Evolutionary conservation across 257 asterid species (phyloP), one percentile per base, ranked within the genome.

Genomic region (Rehmannia glutinosa): DNA sequence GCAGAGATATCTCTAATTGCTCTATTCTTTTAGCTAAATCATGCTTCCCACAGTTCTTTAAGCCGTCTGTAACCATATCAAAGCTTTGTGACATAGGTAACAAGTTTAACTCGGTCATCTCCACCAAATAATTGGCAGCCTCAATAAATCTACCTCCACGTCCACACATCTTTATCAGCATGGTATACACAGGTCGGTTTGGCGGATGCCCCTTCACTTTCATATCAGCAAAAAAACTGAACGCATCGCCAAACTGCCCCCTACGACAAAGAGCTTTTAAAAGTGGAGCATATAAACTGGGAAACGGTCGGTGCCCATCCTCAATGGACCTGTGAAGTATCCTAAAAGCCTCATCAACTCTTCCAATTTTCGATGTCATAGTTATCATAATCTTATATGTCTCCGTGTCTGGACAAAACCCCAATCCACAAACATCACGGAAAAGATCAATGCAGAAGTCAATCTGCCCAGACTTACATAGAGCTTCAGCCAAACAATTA

Each of bases 151-250:
- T 82, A 23, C 96, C 95, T 6, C 96, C 99, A 24, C 97, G 96
- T 25, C 61, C 79, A 66, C 95, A 93, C 96, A 88, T 80, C 82
- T 78, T 93, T 68, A 93, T 84, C 81, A 93, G 61, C 96, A 93
- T 83, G 38, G 96, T 90, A 71, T 93, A 93, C 62, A 85, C 82
- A 15, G 99, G 99, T 25, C 99, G 79, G 68, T 93, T 93, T 32
- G 99, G 97, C 0, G 86, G 91, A 75, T 93, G 99, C 47, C 99
- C 99, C 78, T 90, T 90, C 78, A 90, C 75, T 73, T 88, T 93
- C 96, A 93, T 91, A 66, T 93, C 99, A 58, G 85, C 74, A 64
- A 93, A 93, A 72, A 90, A 93, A 72, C 99, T 83, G 53, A 90
- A 85, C 11, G 99, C 96, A 80, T 93, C 99, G 49, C 88, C 97